Evolutionary conservation across 805 yeast species (phyloP).

Genomic region (Lipomyces mesembrius): DNA sequence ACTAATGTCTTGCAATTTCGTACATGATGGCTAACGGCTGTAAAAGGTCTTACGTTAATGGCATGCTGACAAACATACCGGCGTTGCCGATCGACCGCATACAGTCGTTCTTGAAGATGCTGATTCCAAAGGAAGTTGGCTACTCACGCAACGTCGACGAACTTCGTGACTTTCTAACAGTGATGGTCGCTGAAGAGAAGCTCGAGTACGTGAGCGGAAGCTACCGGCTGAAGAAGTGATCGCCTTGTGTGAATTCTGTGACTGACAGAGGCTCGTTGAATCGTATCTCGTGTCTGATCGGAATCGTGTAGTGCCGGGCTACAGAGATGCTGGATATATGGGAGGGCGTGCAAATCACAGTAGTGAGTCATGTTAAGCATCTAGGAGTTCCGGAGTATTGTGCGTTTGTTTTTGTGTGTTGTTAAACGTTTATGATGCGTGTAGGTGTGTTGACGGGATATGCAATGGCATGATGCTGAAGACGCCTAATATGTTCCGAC

Average conservation of each 20-base stretch:
- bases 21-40: slow-evolving; percentile 26
- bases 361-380: neutral
- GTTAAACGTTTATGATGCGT: neutral
- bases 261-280: neutral
- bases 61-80: slow-evolving; percentile 64
- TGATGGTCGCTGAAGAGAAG: slow-evolving; percentile 53
- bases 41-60: slow-evolving; percentile 56
- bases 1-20: neutral
- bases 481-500: neutral
- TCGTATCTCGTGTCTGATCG: too few species aligned
- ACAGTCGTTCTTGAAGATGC: slow-evolving; percentile 58
- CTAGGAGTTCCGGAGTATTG: neutral
- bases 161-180: slow-evolving; percentile 51
- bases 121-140: slow-evolving; percentile 59
- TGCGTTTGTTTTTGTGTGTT: neutral
- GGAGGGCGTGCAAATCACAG: neutral
- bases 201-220: slow-evolving; percentile 47
- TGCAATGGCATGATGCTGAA: neutral
- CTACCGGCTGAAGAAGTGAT: slow-evolving; percentile 45
- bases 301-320: too few species aligned
- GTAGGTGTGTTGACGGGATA: neutral
- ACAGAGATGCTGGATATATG: too few species aligned
- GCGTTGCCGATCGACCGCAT: slow-evolving; percentile 55
- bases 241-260: neutral
- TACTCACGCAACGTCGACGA: slow-evolving; percentile 50